These are phyloP conservation scores for Pleurotus giganteus DNA, from an alignment of 768 basidiomycete species.

Conservation along the genomic window DNA sequence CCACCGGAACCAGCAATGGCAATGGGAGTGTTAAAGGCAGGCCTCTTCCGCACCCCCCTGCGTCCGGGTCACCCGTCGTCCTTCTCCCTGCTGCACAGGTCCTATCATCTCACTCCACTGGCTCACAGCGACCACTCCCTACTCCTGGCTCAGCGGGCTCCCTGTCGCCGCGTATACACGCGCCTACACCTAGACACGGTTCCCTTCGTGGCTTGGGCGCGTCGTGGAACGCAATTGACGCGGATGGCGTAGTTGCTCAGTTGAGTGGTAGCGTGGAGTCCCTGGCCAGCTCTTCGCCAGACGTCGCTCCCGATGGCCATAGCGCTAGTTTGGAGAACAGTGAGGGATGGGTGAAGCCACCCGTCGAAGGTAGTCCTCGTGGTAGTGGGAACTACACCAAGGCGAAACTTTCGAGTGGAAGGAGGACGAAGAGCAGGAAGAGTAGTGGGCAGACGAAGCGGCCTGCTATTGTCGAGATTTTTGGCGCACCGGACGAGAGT, in stretches of 20 bases:
- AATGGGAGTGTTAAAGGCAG: slow-evolving; percentile 3
- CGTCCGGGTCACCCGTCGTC: neutral
- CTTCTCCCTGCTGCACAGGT: neutral
- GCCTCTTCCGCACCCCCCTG: neutral
- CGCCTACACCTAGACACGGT: slow-evolving; percentile 1
- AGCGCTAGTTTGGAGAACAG: neutral
- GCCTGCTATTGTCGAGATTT: neutral
- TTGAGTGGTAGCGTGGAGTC: slow-evolving; percentile 4
- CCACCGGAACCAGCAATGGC: neutral
- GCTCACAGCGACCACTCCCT: neutral
- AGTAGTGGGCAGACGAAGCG: slow-evolving; percentile 1
- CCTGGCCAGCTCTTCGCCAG: neutral
- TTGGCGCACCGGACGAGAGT: neutral
- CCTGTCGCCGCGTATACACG: neutral
- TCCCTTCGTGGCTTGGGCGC: slow-evolving; percentile 7
- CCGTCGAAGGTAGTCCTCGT: neutral
- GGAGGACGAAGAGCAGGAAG: neutral
- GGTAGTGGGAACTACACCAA: too few relatives aligned
- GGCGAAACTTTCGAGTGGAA: too few relatives aligned
- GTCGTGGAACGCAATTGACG: slow-evolving; percentile 7
- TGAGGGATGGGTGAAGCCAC: neutral
- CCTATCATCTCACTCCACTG: neutral
- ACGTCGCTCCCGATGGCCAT: neutral
- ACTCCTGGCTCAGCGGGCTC: neutral
- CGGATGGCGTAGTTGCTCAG: neutral